Percentiles rank a stretch among this genome's conserved stretches.
These are phyloP conservation scores for Epichloe glyceriae DNA, from an alignment of 2,329 filamentous ascomycete genomes.

Conservation along the genomic window DNA sequence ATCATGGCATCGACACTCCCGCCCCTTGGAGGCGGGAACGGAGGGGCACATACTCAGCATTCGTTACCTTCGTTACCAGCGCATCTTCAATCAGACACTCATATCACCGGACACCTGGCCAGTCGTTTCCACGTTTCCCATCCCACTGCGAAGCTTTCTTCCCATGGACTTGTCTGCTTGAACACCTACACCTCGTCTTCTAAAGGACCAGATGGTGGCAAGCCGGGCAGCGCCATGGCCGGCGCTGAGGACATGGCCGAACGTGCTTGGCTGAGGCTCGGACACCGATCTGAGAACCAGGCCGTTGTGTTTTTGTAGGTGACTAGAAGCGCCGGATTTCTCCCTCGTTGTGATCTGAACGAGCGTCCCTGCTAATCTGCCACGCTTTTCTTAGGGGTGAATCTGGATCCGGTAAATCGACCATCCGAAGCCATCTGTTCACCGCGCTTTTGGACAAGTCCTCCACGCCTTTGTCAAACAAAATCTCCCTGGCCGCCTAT, in stretches of 20 bases:
- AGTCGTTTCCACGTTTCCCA: slow-evolving; percentile 85
- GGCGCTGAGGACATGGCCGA: slow-evolving; percentile 87
- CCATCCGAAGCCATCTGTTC: slow-evolving; percentile 76
- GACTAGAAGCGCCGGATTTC: not conserved
- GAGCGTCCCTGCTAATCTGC: not conserved
- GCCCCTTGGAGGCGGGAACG: slow-evolving; percentile 32
- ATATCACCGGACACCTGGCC: slow-evolving; percentile 70
- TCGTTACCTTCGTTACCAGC: slow-evolving; percentile 80
- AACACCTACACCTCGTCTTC: slow-evolving; percentile 90
- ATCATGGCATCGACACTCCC: slow-evolving; percentile 50
- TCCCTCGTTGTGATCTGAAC: not conserved
- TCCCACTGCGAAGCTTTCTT: slow-evolving; percentile 79
- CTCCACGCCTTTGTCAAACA: slow-evolving; percentile 83
- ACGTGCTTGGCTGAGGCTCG: slow-evolving; percentile 72
- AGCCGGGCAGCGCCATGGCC: slow-evolving; percentile 82
- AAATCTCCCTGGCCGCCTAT: slow-evolving; percentile 85
- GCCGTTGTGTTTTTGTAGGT: slow-evolving; percentile 84
- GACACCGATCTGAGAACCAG: slow-evolving; percentile 84
- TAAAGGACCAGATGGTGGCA: slow-evolving; percentile 79
- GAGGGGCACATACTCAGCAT: slow-evolving; percentile 63
- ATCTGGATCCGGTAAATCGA: slow-evolving; percentile 93
- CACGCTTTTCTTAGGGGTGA: slow-evolving; percentile 54
- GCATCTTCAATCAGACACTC: slow-evolving; percentile 66
- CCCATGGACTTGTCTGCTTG: slow-evolving; percentile 78
- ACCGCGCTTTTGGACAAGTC: slow-evolving; percentile 79